phyloP scores from a whole-genome alignment of 352 stramenopile species.

The Pythium periplocum region DNA sequence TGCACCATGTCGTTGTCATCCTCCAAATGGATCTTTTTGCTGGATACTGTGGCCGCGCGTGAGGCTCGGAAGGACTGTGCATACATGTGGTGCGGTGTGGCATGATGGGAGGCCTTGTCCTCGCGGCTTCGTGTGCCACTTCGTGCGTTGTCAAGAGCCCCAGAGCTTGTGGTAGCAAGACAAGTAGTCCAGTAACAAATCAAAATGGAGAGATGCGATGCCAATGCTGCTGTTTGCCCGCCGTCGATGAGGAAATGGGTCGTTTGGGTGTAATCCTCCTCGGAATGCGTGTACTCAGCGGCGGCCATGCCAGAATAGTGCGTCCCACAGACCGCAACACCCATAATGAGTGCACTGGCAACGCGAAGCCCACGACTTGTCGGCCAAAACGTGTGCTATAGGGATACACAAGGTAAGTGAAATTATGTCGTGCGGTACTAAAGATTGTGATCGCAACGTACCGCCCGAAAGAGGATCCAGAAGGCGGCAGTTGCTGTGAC shows the following conservation, averaged over 20 bases:
- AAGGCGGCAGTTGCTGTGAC: conserved; percentile 54
- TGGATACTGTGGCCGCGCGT: too few relatives aligned
- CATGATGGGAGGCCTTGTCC: too few relatives aligned
- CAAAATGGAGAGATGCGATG: conserved; percentile 50
- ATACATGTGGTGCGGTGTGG: too few relatives aligned
- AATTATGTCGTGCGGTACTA: not conserved
- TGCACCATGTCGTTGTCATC: too few relatives aligned
- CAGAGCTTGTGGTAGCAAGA: not conserved
- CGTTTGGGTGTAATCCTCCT: conserved; percentile 21
- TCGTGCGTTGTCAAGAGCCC: conserved; percentile 15
- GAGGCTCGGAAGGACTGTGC: too few relatives aligned
- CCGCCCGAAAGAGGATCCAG: conserved; percentile 66
- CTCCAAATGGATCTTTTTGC: too few relatives aligned
- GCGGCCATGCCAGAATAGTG: conserved; percentile 61
- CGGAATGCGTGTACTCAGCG: conserved; percentile 38
- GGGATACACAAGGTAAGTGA: not conserved
- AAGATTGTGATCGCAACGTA: conserved; percentile 8
- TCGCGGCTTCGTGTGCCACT: not conserved
- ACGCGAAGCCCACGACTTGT: conserved; percentile 45
- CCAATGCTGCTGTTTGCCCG: conserved; percentile 23
- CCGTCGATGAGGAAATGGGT: conserved; percentile 29
- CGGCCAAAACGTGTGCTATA: conserved; percentile 56
- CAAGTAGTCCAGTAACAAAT: conserved; percentile 43
- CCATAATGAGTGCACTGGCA: conserved; percentile 59
- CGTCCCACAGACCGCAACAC: conserved; percentile 58